Conservation (phyloP, 192 early-diverging fungal genomes). For the Polychytrium aggregatum region DNA sequence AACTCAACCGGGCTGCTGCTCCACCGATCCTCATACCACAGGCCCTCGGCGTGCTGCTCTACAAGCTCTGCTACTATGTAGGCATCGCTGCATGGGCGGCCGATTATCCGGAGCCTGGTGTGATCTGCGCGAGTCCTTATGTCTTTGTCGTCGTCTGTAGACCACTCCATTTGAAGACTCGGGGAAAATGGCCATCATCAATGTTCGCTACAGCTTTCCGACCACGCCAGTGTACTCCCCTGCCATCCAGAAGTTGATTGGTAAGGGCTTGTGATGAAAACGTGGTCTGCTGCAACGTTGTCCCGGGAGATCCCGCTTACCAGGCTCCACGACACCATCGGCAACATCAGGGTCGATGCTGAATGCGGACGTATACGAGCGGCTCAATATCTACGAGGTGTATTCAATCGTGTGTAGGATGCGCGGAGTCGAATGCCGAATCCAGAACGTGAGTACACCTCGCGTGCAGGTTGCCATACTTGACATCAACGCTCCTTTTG, state of each 20-base stretch:
- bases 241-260: constrained; percentile 25
- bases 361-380: constrained; percentile 57
- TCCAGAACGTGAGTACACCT: constrained; percentile 56
- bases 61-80: constrained; percentile 87
- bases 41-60: constrained; percentile 89
- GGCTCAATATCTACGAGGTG: constrained; percentile 74
- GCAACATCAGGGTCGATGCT: constrained; percentile 49
- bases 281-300: neutral
- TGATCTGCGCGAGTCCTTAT: neutral
- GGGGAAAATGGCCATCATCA: constrained; percentile 78
- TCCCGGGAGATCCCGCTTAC: neutral
- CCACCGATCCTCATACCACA: neutral
- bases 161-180: constrained; percentile 90
- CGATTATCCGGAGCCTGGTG: too few relatives aligned
- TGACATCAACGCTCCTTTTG: too few relatives aligned
- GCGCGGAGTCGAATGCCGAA: constrained; percentile 46
- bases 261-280: constrained; percentile 4
- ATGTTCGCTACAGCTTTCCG: constrained; percentile 74
- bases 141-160: constrained; percentile 12
- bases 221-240: constrained; percentile 42
- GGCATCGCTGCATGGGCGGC: constrained; percentile 2
- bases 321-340: neutral
- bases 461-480: too few relatives aligned
- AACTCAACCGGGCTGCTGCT: neutral
- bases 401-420: constrained; percentile 54